phyloP scores from a whole-genome alignment of 2,329 filamentous ascomycete genomes.

The Talaromyces sp. region DNA sequence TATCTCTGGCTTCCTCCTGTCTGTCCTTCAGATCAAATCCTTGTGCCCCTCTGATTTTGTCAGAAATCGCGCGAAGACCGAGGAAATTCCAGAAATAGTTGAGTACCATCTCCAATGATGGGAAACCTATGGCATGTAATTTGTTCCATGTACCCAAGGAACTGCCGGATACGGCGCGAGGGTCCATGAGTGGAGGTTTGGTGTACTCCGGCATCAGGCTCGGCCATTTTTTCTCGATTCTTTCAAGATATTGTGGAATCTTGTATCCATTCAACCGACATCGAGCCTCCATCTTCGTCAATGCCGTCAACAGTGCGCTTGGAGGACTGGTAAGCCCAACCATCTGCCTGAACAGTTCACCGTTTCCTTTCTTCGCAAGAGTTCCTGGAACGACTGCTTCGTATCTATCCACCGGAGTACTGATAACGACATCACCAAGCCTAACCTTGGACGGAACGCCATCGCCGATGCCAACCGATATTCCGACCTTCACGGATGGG shows the following conservation, averaged over 20 bases:
- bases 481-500: conserved; percentile 27
- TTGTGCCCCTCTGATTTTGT: background rate
- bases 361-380: background rate
- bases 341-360: background rate
- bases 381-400: conserved; percentile 11
- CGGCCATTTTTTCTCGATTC: background rate
- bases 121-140: background rate
- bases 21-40: background rate
- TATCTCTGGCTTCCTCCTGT: background rate
- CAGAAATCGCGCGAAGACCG: too few relatives aligned
- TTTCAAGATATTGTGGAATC: background rate
- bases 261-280: background rate
- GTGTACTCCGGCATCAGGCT: background rate
- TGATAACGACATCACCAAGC: conserved; percentile 15
- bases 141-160: background rate
- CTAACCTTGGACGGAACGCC: conserved; percentile 17
- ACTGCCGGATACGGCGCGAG: too few relatives aligned
- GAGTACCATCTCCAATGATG: background rate
- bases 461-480: conserved; percentile 44
- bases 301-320: background rate
- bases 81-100: too few relatives aligned
- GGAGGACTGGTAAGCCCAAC: conserved; percentile 4
- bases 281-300: conserved; percentile 1
- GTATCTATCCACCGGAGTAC: background rate
- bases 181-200: too few relatives aligned